Base-by-base conservation (phyloP, 352 stramenopile genomes). In the Phytophthora lateralis region DNA sequence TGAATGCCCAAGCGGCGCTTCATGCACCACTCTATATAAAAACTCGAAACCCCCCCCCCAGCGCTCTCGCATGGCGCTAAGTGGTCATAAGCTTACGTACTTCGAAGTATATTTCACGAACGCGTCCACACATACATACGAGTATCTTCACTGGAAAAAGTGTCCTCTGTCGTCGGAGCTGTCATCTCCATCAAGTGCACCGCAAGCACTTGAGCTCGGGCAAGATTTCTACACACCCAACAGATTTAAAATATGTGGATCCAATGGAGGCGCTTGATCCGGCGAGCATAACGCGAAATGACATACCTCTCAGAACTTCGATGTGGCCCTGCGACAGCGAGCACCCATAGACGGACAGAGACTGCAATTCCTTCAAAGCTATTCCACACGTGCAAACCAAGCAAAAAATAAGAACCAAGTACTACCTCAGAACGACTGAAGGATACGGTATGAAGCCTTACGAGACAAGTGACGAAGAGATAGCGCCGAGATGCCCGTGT, bases 401-500 rank as follows among this genome's bases (percentile, higher is more conserved):
- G 24, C 30, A 35, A 10, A 6, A 47, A 60, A 21, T 60, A 17
- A 61, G 12, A 18, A 49, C 26, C 14, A 56, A 35, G 5, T 32
- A 43, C 9, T 24, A n/a, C n/a, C n/a, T 49, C 30, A 61, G 24
- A 44, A 32, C 17, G 2, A 51, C 17, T 30, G n/a, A 27, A 52
- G 17, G 17, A 39, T 14, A 26, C 20, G 37, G 37, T 29, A 56
- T 26, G 2, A 4, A 41, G 15, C 71, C 80, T 37, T 73, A 92
- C 85, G 66, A 60, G 85, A 84, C 8, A 94, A 65, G 55, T 91
- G 80, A 14, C 80, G 81, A 20, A 94, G 76, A 6, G 79, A 94
- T 17, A 82, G 60, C 10, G 74, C 77, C 0, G 80, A 86, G 18
- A 94, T 83, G 26, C 68, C 73, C 7, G 85, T 94, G 60, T 90